phyloP scores from a whole-genome alignment of 805 yeast genomes.

The Torulaspora quercuum region DNA sequence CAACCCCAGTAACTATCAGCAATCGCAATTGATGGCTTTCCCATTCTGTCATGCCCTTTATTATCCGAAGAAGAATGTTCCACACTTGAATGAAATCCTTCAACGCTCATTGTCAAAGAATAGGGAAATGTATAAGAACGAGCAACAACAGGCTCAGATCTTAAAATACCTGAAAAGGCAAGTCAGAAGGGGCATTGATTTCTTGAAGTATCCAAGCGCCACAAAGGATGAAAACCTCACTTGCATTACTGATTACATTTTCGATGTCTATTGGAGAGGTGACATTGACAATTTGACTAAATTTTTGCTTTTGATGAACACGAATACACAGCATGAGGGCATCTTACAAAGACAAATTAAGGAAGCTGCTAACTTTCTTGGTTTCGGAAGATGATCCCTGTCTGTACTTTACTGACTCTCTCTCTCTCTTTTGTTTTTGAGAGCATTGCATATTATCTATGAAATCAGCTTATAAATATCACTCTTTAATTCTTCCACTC shows the following conservation, averaged over 20 bases:
- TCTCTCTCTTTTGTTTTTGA: too few relatives aligned
- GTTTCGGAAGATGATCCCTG: conserved; percentile 23
- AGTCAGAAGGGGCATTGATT: conserved; percentile 35
- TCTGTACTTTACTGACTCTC: too few relatives aligned
- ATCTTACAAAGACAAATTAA: conserved; percentile 29
- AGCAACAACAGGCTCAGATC: conserved; percentile 15
- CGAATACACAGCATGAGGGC: conserved; percentile 27
- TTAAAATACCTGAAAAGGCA: conserved; percentile 29
- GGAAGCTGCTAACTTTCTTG: conserved; percentile 27
- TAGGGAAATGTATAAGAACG: conserved; percentile 1
- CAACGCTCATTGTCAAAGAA: conserved; percentile 1
- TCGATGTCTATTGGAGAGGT: conserved; percentile 38
- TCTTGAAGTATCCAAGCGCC: conserved; percentile 34
- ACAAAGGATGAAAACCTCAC: conserved; percentile 34
- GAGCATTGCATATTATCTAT: too few relatives aligned
- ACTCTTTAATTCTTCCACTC: too few relatives aligned
- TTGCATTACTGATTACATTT: conserved; percentile 37
- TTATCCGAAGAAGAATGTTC: conserved; percentile 6
- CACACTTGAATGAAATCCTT: not conserved
- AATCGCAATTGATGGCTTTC: conserved; percentile 7
- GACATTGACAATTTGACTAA: conserved; percentile 25
- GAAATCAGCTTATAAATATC: too few relatives aligned
- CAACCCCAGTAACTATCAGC: conserved; percentile 2
- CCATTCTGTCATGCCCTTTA: conserved; percentile 8
- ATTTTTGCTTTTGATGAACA: conserved; percentile 22